Evolutionary conservation across 371 early-diverging fungal genomes (phyloP).

Genomic region (Choanephora cucurbitarum): DNA sequence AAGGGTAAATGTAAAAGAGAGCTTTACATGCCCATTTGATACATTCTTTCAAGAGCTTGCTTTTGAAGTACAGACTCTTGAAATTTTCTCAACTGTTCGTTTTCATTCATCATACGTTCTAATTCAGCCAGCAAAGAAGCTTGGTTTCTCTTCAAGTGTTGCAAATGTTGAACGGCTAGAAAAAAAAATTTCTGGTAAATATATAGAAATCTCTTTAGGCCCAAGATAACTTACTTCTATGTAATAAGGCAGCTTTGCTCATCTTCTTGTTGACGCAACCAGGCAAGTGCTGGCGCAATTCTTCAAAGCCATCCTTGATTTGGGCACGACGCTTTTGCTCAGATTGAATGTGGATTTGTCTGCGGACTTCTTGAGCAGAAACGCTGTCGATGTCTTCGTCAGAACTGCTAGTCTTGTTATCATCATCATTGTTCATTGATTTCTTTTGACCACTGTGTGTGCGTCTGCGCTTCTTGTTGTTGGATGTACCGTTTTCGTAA

Average conservation of each 20-base stretch:
- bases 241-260: conserved; percentile 58
- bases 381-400: conserved; percentile 38
- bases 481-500: conserved; percentile 49
- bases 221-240: conserved; percentile 56
- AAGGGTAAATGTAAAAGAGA: background rate
- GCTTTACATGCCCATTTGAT: conserved; percentile 49
- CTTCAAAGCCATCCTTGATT: conserved; percentile 63
- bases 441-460: conserved; percentile 15
- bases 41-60: conserved; percentile 57
- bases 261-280: conserved; percentile 58
- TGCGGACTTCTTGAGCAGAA: conserved; percentile 53
- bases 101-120: conserved; percentile 49
- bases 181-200: background rate
- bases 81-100: conserved; percentile 54
- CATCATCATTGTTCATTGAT: conserved; percentile 18
- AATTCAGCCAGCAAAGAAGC: conserved; percentile 45
- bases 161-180: conserved; percentile 52
- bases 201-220: too few relatives aligned
- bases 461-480: conserved; percentile 38
- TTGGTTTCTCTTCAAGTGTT: conserved; percentile 52
- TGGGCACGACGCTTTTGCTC: conserved; percentile 65
- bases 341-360: conserved; percentile 63
- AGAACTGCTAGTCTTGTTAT: conserved; percentile 7
- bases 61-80: conserved; percentile 54
- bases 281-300: conserved; percentile 56